Evolutionary conservation across 2,329 filamentous ascomycete genomes (phyloP).

Genomic region (Botrytis sinoallii): DNA sequence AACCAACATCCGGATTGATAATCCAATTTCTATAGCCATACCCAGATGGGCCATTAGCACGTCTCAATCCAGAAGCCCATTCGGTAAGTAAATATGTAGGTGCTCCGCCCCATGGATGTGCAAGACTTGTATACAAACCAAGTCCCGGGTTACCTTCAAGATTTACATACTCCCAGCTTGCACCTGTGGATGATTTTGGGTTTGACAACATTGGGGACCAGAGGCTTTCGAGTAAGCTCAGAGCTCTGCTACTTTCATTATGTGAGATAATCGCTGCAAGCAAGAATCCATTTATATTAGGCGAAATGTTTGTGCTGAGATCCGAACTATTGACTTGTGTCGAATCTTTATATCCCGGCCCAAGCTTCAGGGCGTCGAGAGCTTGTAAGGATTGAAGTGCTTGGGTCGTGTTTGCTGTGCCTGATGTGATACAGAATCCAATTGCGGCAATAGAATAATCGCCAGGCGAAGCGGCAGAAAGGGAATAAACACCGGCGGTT

Average conservation of each 20-base stretch:
- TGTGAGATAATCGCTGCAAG: background rate
- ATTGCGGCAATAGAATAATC: constrained; percentile 37
- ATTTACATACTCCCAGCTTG: constrained; percentile 46
- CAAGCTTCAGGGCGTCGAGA: background rate
- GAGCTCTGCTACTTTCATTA: background rate
- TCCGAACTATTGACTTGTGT: background rate
- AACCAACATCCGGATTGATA: background rate
- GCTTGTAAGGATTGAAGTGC: background rate
- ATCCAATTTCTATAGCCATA: background rate
- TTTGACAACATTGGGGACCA: constrained; percentile 45
- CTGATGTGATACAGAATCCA: background rate
- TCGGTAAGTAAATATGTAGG: constrained; percentile 43
- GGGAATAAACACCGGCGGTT: constrained; percentile 36
- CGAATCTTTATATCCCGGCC: background rate
- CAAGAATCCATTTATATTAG: background rate
- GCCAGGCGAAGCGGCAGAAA: constrained; percentile 29
- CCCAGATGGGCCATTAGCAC: background rate
- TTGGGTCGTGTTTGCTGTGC: background rate
- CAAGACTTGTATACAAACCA: constrained; percentile 43
- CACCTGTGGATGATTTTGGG: constrained; percentile 39
- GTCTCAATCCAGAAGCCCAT: background rate
- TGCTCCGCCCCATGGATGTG: constrained; percentile 46
- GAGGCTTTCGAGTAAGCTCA: constrained; percentile 39
- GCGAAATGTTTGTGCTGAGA: background rate
- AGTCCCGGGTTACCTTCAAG: constrained; percentile 40